A percentile compares a stretch with the other conserved stretches of the same genome.
These are phyloP conservation scores for Betula pendula DNA, from an alignment of 306 rosid species.

Conservation along the genomic window DNA sequence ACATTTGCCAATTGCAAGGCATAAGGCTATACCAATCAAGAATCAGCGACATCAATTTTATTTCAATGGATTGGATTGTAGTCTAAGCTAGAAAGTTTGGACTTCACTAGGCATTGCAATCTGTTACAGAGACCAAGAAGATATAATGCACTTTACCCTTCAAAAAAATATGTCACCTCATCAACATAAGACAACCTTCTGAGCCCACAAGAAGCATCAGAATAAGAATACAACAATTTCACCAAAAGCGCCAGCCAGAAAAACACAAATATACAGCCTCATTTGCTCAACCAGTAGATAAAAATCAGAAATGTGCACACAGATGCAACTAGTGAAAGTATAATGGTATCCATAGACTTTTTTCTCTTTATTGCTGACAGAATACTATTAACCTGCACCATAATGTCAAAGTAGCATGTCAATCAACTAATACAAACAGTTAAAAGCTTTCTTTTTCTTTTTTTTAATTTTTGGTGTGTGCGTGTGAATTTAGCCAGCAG, in stretches of 20 bases:
- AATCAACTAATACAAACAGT: conserved; percentile 21
- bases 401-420: conserved; percentile 11
- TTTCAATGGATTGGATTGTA: not conserved
- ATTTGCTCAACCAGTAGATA: conserved; percentile 90
- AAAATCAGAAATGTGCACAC: conserved; percentile 86
- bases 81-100: not conserved
- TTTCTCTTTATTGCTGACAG: conserved; percentile 79
- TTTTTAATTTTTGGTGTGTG: no score
- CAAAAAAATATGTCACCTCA: conserved; percentile 18
- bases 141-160: conserved; percentile 32
- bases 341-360: conserved; percentile 90
- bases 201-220: conserved; percentile 17
- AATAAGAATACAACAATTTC: conserved; percentile 25
- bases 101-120: conserved; percentile 29
- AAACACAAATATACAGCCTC: conserved; percentile 27
- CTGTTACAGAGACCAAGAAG: conserved; percentile 30
- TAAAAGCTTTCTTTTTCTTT: no score
- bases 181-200: conserved; percentile 1
- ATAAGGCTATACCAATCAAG: not conserved
- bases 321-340: conserved; percentile 84
- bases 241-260: conserved; percentile 23
- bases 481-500: no score
- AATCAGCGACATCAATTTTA: not conserved
- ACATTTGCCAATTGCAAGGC: not conserved
- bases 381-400: conserved; percentile 77